Evolutionary conservation across 352 stramenopile species (phyloP).

Genomic region (Saprolegnia diclina): DNA sequence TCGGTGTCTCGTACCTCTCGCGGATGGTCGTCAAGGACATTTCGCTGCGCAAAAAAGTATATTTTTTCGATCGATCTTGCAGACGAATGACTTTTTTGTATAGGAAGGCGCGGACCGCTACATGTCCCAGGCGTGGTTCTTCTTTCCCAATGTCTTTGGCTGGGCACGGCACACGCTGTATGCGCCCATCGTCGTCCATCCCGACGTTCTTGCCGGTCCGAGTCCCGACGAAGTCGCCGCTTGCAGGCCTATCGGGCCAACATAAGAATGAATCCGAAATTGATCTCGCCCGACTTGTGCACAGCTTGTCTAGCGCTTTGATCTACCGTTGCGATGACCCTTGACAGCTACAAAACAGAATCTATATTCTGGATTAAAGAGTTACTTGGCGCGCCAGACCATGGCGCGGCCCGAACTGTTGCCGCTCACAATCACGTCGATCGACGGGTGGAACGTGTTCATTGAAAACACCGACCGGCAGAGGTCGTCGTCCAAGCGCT

Average conservation of each 20-base stretch:
- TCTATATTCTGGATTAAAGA: not conserved
- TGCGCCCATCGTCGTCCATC: not conserved
- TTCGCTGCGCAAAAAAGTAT: constrained; percentile 28
- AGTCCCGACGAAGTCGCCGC: not conserved
- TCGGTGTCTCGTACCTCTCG: constrained; percentile 14
- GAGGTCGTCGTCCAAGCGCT: constrained; percentile 54
- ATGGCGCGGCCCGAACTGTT: constrained; percentile 65
- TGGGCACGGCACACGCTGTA: not conserved
- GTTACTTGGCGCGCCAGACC: not conserved
- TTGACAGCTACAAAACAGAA: no score
- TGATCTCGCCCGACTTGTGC: not conserved
- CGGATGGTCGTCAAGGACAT: constrained; percentile 25
- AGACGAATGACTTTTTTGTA: not conserved
- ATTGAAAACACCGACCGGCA: constrained; percentile 83
- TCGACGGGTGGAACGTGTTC: constrained; percentile 76
- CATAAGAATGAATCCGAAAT: not conserved
- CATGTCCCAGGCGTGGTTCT: constrained; percentile 7
- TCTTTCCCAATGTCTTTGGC: constrained; percentile 22
- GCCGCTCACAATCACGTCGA: constrained; percentile 59
- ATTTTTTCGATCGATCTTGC: not conserved
- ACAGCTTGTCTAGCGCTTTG: no score
- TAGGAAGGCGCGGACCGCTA: constrained; percentile 18
- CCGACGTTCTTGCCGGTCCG: not conserved
- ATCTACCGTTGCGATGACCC: no score
- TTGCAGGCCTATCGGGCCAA: not conserved